Evolutionary conservation across 441 rosid genomes (phyloP).

Genomic region (Gossypium gossypioides): DNA sequence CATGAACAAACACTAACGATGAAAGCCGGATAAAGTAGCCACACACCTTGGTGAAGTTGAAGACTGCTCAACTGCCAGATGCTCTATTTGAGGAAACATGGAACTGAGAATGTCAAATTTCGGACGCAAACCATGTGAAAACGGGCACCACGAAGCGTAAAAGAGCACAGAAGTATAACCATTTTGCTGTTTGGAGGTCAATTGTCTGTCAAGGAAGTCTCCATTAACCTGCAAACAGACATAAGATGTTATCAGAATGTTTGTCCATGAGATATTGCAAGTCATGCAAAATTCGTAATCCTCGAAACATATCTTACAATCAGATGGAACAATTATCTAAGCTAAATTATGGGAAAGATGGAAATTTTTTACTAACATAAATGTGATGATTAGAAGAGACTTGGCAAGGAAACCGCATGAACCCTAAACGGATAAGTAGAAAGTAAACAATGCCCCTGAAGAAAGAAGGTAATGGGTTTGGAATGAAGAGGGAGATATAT

Average conservation of each 20-base stretch:
- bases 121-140: constrained; percentile 36
- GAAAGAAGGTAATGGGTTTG: no score
- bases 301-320: not conserved
- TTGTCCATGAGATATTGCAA: not conserved
- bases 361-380: not conserved
- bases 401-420: not conserved
- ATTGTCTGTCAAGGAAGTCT: constrained; percentile 44
- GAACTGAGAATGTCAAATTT: constrained; percentile 49
- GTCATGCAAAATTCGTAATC: not conserved
- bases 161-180: constrained; percentile 49
- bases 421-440: not conserved
- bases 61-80: constrained; percentile 63
- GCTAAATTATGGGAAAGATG: not conserved
- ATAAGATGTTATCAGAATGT: constrained; percentile 3
- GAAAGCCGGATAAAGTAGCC: constrained; percentile 11
- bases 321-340: not conserved
- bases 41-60: constrained; percentile 58
- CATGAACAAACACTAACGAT: not conserved
- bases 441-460: no score
- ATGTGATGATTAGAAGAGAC: not conserved
- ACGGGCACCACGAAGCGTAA: constrained; percentile 80
- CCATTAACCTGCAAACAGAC: constrained; percentile 51
- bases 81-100: constrained; percentile 74
- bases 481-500: no score
- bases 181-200: constrained; percentile 33